These are phyloP conservation scores for Astrephomene gubernaculifera DNA, from an alignment of 139 green algal species.

Conservation along the genomic window DNA sequence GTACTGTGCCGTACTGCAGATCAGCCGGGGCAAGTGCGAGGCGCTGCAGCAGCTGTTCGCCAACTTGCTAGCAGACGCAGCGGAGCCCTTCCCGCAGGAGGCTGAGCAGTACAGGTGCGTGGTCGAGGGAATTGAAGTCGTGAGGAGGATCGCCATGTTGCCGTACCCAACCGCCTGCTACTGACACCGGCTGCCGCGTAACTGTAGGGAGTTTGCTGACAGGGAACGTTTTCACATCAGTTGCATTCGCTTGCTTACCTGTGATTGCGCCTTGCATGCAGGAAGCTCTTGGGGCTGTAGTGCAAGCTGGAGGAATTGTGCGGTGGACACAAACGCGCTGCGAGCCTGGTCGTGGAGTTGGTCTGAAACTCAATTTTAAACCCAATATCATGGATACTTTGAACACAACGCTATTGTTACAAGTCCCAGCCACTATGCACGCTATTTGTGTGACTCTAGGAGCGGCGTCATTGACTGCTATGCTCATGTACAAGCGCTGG, in stretches of 20 bases:
- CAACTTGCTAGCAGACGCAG: conserved; percentile 4
- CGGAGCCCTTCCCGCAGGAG: neutral
- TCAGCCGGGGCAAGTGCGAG: conserved; percentile 40
- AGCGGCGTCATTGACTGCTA: neutral
- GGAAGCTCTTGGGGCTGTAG: neutral
- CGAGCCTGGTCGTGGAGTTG: too few species aligned
- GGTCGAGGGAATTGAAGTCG: neutral
- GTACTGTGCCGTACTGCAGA: neutral
- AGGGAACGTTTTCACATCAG: neutral
- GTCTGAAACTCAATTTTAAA: too few species aligned
- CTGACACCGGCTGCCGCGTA: neutral
- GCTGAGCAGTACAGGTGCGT: conserved; percentile 31
- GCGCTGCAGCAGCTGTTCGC: conserved; percentile 24
- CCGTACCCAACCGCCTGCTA: neutral
- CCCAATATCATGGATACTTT: neutral
- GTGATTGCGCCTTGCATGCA: neutral
- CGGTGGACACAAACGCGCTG: neutral
- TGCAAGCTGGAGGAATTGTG: neutral
- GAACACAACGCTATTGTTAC: neutral
- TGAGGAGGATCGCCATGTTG: neutral
- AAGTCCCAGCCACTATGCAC: neutral
- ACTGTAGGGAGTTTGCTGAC: too few species aligned
- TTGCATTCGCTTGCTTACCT: neutral
- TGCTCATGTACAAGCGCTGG: neutral
- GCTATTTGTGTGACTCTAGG: neutral